These are phyloP conservation scores for Populus simonii DNA, from an alignment of 345 rosid species.

Conservation along the genomic window DNA sequence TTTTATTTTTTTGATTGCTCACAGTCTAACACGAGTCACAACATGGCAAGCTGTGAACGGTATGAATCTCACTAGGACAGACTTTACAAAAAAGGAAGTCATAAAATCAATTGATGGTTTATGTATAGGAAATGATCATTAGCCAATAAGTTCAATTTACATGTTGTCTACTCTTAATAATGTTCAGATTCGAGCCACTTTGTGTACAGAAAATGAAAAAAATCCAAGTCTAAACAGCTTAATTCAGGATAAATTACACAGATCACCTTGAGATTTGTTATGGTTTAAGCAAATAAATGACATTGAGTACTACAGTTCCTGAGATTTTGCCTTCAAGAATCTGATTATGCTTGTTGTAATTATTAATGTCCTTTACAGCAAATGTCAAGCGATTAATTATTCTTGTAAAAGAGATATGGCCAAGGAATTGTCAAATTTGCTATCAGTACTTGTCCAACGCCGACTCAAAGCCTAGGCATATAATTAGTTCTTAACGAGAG, in stretches of 20 bases:
- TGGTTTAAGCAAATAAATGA: neutral
- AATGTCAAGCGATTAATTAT: neutral
- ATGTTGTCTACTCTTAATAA: neutral
- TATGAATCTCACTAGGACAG: neutral
- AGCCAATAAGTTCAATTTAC: neutral
- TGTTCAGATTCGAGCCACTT: neutral
- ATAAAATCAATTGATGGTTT: neutral
- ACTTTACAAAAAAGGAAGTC: neutral
- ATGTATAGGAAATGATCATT: neutral
- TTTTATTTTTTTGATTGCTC: no score
- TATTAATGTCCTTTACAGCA: neutral
- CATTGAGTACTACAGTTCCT: neutral
- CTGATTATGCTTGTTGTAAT: neutral
- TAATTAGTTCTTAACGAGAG: neutral
- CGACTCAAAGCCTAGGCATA: conserved; percentile 4
- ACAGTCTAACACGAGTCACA: no score
- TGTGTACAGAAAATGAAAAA: no score
- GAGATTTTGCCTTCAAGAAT: neutral
- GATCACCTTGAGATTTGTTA: neutral
- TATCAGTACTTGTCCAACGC: neutral
- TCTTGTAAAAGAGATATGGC: neutral
- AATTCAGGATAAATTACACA: no score
- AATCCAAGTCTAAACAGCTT: no score
- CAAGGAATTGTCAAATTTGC: neutral
- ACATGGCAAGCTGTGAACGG: neutral